phyloP scores from a whole-genome alignment of 1,284 basidiomycete species.

The Apiotrichum sp. region DNA sequence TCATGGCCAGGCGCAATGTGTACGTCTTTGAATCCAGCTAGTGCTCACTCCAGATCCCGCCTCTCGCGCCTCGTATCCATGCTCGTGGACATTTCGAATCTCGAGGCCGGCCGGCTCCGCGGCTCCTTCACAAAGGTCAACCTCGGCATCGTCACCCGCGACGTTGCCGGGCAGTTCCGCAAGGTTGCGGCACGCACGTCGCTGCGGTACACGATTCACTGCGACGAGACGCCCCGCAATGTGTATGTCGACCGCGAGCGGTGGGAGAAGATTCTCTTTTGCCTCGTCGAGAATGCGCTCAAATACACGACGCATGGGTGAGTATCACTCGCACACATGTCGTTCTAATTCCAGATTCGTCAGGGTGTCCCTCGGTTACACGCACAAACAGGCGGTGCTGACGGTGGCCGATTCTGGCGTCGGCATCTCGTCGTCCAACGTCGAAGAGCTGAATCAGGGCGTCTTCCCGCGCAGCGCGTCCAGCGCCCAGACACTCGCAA shows the following conservation, averaged over 20 bases:
- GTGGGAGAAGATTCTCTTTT: constrained; percentile 48
- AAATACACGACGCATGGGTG: constrained; percentile 21
- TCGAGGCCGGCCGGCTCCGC: constrained; percentile 38
- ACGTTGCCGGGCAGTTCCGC: constrained; percentile 46
- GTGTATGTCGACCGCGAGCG: constrained; percentile 46
- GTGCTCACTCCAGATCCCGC: not conserved
- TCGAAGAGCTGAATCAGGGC: not conserved
- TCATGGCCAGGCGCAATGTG: constrained; percentile 41
- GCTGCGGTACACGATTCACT: constrained; percentile 40
- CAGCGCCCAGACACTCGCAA: not conserved
- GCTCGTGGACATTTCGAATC: constrained; percentile 40
- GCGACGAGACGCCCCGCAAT: constrained; percentile 31
- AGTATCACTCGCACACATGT: not conserved
- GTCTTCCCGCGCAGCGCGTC: not conserved
- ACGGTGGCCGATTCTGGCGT: constrained; percentile 46
- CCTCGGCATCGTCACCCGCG: constrained; percentile 42
- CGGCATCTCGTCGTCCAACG: constrained; percentile 36
- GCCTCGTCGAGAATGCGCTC: constrained; percentile 30
- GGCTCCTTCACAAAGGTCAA: constrained; percentile 42
- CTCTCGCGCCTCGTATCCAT: constrained; percentile 24
- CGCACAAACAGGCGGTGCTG: constrained; percentile 24
- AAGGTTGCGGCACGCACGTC: constrained; percentile 30
- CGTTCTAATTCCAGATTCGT: not conserved
- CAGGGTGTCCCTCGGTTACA: not conserved
- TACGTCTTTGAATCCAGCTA: not conserved